Base-by-base conservation (phyloP, 73 alveolate genomes). In the Blepharisma stoltei region DNA sequence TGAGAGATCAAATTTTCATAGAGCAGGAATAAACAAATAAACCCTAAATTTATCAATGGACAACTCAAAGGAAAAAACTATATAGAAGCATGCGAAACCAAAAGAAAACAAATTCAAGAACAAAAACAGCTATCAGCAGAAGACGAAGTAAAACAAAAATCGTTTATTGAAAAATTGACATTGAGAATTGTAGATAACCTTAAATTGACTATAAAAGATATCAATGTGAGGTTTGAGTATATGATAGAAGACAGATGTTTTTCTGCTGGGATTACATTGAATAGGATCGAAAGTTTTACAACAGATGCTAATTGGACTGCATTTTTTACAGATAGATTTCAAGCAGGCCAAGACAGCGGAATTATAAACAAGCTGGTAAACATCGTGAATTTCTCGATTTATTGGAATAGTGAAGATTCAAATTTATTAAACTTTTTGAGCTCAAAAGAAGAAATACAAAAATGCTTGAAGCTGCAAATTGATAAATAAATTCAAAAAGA, bases 81-180 rank as follows among this genome's bases (percentile, higher is more conserved):
- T 25, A 43, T 60, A 8, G 73, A 60, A 60, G 23, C n/a, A 8
- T 25, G 14, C 2, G 73, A 60, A 60, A 60, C 68, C 6, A 49
- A 69, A 7, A 52, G 67, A 6, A 75, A 69, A 11, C 38, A 69
- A 53, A 78, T 79, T 48, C 81, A 60, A 60, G 23, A 60, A 60
- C 48, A n/a, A 60, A 38, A 60, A 14, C 46, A 60, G 18, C 73
- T 60, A 8, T 18, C 73, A 1, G 46, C 73, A 60, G 73, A 60
- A 60, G 49, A 60, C 14, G 73, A 60, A 60, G 46, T 20, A 25
- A 60, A 60, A 25, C 37, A 60, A 60, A 60, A 60, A 25, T 8
- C 46, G 14, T 60, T 60, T 25, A 60, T 60, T 8, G 73, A 60
- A 25, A 60, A 60, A 60, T 38, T 60, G 18, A 14, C 45, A 14